These are phyloP conservation scores for Fraxinus baroniana DNA, from an alignment of 305 asterid species.

Conservation along the genomic window DNA sequence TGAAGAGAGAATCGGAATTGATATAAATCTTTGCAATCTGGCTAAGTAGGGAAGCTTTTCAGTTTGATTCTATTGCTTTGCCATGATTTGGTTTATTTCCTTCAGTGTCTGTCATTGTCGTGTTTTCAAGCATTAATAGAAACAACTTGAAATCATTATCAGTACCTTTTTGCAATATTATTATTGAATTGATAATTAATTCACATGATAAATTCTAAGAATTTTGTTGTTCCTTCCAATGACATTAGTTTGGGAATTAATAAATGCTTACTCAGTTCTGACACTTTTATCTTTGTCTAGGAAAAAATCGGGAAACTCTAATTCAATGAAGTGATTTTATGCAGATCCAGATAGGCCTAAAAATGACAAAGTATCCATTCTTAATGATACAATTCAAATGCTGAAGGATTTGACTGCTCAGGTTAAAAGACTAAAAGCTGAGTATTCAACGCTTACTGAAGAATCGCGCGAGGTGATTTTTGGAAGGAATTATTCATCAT, in stretches of 20 bases:
- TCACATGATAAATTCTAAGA: slow-evolving; percentile 8
- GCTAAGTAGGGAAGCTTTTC: not conserved
- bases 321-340: slow-evolving; percentile 18
- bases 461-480: slow-evolving; percentile 85
- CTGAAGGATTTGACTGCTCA: slow-evolving; percentile 84
- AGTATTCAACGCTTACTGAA: slow-evolving; percentile 72
- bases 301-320: slow-evolving; percentile 21
- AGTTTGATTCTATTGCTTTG: not conserved
- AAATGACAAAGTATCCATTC: slow-evolving; percentile 94
- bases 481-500: slow-evolving; percentile 1
- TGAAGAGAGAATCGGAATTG: not conserved
- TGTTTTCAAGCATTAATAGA: not conserved
- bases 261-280: slow-evolving; percentile 2
- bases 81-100: not conserved
- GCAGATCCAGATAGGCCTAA: slow-evolving; percentile 99
- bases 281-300: not conserved
- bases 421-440: slow-evolving; percentile 76
- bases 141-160: not conserved
- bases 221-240: slow-evolving; percentile 6
- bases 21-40: not conserved
- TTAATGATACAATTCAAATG: slow-evolving; percentile 81
- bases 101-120: not conserved
- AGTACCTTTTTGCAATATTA: not conserved
- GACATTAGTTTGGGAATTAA: not conserved
- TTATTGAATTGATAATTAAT: not conserved